Evolutionary conservation across 257 asterid genomes (phyloP), one percentile per base, ranked within the genome.

Genomic region (Apocynum venetum): DNA sequence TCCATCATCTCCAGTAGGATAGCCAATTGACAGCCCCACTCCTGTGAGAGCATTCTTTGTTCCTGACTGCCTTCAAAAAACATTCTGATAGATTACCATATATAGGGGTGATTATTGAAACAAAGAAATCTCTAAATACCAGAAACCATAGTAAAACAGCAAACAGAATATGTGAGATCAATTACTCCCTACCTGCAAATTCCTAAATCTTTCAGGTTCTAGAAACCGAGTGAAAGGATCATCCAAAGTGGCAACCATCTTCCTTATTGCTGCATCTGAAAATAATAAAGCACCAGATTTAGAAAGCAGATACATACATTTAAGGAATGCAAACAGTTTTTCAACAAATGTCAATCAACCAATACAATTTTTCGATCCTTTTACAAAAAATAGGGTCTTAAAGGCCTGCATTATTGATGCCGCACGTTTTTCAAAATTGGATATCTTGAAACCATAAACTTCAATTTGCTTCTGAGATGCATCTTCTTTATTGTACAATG

Each of bases 141-240:
- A 46, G 67, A 71, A 20, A 71, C 20, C 15, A 12, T 15, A 9
- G n/a, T 3, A 75, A 8, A 69, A 43, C 40, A 48, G 66, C 59
- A 36, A 59, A 55, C 73, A 78, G 76, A 55, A 82, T 40, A 56
- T 25, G 51, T 69, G 75, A 77, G 69, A 82, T 44, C 80, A 78
- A 80, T 80, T 80, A 83, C 78, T 47, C 75, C 81, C 69, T 90
- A 96, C 99, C 98, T 97, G 80, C 91, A 96, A 83, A 83, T 90
- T 93, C 87, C 88, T 96, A 75, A 93, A 93, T 82, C 83, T 96
- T 72, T 88, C 91, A 64, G 98, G 99, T 91, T 96, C 99, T 85
- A 96, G 83, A 83, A 96, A 96, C 79, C 99, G 93, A 46, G 97
- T 96, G 86, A 96, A 96, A 76, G 98, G 98, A 78, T 96, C 99